Base-by-base conservation (phyloP, 495 filamentous ascomycete species). In the Tuber aestivum region DNA sequence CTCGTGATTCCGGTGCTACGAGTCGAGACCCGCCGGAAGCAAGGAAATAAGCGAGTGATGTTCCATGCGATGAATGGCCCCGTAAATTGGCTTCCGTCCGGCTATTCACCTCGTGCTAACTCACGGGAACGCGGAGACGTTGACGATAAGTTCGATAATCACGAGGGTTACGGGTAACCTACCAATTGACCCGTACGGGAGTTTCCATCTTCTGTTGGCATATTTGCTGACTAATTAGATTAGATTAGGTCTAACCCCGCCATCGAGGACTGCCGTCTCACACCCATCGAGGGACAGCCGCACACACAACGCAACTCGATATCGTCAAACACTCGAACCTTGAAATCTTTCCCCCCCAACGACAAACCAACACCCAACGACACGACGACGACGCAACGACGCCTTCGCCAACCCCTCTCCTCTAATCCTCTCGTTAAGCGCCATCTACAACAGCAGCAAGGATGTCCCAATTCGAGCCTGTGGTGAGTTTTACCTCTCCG, bases 381-480 rank as follows among this genome's bases (percentile, higher is more conserved):
- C 70, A 69, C 41, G 71, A 41, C 76, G 71, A 75, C 80, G 77
- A 82, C 80, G 73, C 77, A 41, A 82, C 75, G 37, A 79, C 70
- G 23, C 45, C 74, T 74, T 44, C 73, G 70, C 75, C 75, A 48
- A 81, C 80, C 84, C 74, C 76, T 79, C 76, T 72, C 79, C 78
- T 77, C 73, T 78, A 84, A 79, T 76, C 77, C 81, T 82, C 81
- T 79, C 82, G 80, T 80, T 84, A 82, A 75, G 76, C 81, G 84
- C 84, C 81, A 81, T 81, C 81, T 82, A 70, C 73, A 70, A 82
- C 76, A 74, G 73, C 80, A 82, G 89, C 87, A 92, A 97, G 89
- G 88, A 98, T 97, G 95, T 97, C 95, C 88, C 90, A 92, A 86
- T 97, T 96, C 88, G 95, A 98, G 88, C 89, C 91, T 87, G 94